phyloP scores from a whole-genome alignment of 2,329 filamentous ascomycete genomes.

The Salinomyces thailandicus region DNA sequence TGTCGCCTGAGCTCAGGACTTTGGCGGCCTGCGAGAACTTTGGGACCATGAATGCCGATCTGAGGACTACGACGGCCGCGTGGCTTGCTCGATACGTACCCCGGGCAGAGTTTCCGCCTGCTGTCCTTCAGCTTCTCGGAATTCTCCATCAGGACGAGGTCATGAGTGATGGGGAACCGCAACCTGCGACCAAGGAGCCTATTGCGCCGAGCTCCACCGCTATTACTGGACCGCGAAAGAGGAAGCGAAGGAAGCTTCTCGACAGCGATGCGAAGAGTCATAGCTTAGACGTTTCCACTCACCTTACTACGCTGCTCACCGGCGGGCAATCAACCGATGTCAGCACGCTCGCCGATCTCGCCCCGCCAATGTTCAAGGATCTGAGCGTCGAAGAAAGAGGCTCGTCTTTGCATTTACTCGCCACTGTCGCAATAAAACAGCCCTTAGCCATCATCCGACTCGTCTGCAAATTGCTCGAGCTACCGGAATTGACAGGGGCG shows the following conservation, averaged over 20 bases:
- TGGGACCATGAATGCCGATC: conserved; percentile 15
- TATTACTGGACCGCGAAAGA: conserved; percentile 3
- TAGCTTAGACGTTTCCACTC: neutral
- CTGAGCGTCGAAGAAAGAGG: conserved; percentile 14
- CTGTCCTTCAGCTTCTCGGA: conserved; percentile 9
- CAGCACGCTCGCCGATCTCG: conserved; percentile 10
- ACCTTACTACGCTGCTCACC: conserved; percentile 9
- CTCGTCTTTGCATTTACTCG: conserved; percentile 17
- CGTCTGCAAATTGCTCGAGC: conserved; percentile 23
- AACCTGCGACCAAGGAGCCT: conserved; percentile 12
- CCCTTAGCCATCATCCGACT: conserved; percentile 5
- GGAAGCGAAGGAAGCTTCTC: conserved; percentile 12
- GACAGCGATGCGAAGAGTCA: neutral
- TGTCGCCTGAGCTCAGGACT: conserved; percentile 10
- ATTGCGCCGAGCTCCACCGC: conserved; percentile 2
- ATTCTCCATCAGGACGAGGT: conserved; percentile 12
- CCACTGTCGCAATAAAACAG: conserved; percentile 12
- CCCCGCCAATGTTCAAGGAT: conserved; percentile 11
- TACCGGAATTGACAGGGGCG: conserved; percentile 36
- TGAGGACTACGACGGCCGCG: conserved; percentile 16
- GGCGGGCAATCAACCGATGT: conserved; percentile 12
- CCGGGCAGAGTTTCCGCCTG: conserved; percentile 9
- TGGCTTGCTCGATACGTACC: conserved; percentile 14
- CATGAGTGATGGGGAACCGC: conserved; percentile 18
- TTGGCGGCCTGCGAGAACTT: conserved; percentile 9